Conservation (phyloP, 176 grass and related monocot species). For the Oryza nivara region DNA sequence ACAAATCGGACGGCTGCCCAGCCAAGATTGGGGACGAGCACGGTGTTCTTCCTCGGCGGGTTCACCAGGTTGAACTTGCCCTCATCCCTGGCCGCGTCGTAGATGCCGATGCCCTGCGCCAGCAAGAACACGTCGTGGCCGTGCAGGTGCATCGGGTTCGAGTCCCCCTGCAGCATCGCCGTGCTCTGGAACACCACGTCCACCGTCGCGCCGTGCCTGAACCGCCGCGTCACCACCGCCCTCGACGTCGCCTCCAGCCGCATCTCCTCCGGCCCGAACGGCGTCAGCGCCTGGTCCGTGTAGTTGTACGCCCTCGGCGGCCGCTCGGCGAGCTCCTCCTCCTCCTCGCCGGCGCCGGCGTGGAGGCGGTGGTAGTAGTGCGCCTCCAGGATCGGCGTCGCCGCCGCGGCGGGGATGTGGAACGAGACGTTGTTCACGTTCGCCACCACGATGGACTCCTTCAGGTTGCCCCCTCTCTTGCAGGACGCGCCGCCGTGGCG, state of each 20-base stretch:
- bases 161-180: slow-evolving; percentile 12
- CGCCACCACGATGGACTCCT: neutral
- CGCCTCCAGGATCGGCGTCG: neutral
- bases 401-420: neutral
- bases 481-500: neutral
- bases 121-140: slow-evolving; percentile 58
- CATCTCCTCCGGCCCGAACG: neutral
- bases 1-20: slow-evolving; percentile 33
- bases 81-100: slow-evolving; percentile 30
- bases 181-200: slow-evolving; percentile 35
- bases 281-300: neutral
- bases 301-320: neutral
- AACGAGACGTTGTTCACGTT: slow-evolving; percentile 34
- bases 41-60: slow-evolving; percentile 32
- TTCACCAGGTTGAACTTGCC: slow-evolving; percentile 38
- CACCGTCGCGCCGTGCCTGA: neutral
- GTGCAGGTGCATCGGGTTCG: slow-evolving; percentile 58
- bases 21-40: neutral
- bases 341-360: neutral
- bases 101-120: slow-evolving; percentile 44
- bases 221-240: slow-evolving; percentile 5
- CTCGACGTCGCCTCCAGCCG: neutral
- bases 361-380: neutral
- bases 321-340: neutral
- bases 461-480: neutral